Conservation (phyloP, 805 yeast genomes). For the Saccharomycopsis sp. region DNA sequence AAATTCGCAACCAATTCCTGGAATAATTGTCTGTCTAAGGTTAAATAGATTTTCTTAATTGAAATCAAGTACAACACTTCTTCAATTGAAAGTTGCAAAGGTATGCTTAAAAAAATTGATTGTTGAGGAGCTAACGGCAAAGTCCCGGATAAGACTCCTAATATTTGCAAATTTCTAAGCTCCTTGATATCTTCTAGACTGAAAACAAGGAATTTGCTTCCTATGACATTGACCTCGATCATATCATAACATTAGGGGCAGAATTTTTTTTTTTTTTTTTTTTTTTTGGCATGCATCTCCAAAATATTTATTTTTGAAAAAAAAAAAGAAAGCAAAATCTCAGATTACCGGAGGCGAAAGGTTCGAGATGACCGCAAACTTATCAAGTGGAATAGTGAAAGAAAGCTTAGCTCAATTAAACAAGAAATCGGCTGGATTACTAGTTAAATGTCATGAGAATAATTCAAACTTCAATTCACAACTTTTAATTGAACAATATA, state of each 20-base stretch:
- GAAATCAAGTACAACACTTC: slow-evolving; percentile 64
- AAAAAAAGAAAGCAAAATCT: too few species aligned
- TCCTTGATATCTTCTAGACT: slow-evolving; percentile 43
- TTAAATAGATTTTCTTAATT: slow-evolving; percentile 35
- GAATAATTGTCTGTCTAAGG: slow-evolving; percentile 34
- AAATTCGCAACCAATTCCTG: slow-evolving; percentile 17
- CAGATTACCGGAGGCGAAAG: neutral
- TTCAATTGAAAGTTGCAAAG: slow-evolving; percentile 64
- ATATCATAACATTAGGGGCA: too few species aligned
- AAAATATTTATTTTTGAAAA: neutral
- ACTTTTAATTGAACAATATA: slow-evolving; percentile 11
- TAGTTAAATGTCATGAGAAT: slow-evolving; percentile 3
- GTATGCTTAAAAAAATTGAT: slow-evolving; percentile 78
- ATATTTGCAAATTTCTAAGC: slow-evolving; percentile 55
- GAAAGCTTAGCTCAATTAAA: slow-evolving; percentile 2
- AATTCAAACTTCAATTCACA: slow-evolving; percentile 9
- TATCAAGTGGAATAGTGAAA: slow-evolving; percentile 1
- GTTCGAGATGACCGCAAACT: slow-evolving; percentile 1
- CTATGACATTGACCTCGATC: slow-evolving; percentile 14
- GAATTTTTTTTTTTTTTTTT: too few species aligned
- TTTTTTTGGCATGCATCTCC: neutral
- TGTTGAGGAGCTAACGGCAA: slow-evolving; percentile 91
- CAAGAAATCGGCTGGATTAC: neutral
- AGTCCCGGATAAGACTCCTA: slow-evolving; percentile 79
- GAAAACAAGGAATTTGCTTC: slow-evolving; percentile 43